These are phyloP conservation scores for Solanum sitiens DNA, from an alignment of 257 asterid genomes.

Conservation along the genomic window DNA sequence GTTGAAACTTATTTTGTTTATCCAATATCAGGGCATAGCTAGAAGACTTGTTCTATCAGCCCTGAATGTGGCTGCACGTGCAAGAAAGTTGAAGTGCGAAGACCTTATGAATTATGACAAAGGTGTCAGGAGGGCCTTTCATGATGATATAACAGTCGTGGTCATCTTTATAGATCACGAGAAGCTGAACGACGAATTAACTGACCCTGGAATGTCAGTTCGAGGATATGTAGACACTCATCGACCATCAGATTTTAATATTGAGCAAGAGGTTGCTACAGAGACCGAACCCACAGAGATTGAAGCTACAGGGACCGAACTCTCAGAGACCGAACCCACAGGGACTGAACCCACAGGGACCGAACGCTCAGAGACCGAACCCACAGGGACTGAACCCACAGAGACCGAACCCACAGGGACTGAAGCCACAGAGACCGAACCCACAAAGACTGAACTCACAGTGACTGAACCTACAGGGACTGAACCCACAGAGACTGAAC, in stretches of 20 bases:
- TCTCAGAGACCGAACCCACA: too few species aligned
- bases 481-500: too few species aligned
- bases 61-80: conserved; percentile 35
- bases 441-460: too few species aligned
- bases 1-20: background rate
- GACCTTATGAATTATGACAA: conserved; percentile 32
- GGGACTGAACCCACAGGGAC: too few species aligned
- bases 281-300: background rate
- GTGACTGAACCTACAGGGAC: too few species aligned
- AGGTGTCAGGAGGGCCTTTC: conserved; percentile 44
- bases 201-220: conserved; percentile 33
- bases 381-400: too few species aligned
- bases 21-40: conserved; percentile 54
- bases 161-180: conserved; percentile 56
- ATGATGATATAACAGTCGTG: conserved; percentile 67
- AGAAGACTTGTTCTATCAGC: conserved; percentile 51
- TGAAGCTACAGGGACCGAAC: too few species aligned
- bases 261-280: conserved; percentile 8
- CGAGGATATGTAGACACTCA: conserved; percentile 42
- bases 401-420: too few species aligned
- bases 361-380: too few species aligned
- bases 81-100: conserved; percentile 22
- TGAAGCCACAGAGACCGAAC: too few species aligned
- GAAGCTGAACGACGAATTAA: conserved; percentile 10
- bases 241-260: conserved; percentile 42